Evolutionary conservation across 805 yeast species (phyloP), one percentile per base, ranked within the genome.

Genomic region (Sugiyamaella qingdaonensis): DNA sequence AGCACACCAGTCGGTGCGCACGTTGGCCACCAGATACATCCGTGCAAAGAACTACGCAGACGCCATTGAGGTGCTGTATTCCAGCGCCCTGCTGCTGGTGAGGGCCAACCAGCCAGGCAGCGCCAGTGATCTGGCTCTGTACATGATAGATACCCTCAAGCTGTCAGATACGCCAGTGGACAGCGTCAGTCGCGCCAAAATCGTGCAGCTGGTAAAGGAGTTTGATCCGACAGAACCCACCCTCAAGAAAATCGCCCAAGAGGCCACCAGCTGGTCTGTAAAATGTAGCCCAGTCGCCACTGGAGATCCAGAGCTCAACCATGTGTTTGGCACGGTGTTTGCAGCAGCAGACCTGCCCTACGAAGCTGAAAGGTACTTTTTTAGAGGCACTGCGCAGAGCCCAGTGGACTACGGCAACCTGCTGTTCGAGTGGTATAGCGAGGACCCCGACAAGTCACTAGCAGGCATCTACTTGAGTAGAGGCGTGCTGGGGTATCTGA

Each of bases 1-100:
- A 67, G 98, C 98, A 0, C 97, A 92, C 67, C 98, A 94, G 69
- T 91, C 96, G 0, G 77, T 94, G 49, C 76, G 97, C 64, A 89
- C 98, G 4, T 86, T 92, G 51, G 87, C 88, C 41, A 90, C 90
- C 60, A 77, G 99, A 65, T 86, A 87, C 64, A 85, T 86, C 42
- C 81, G 87, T 58, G 66, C 82, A 21, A 81, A 81, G 55, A 81
- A 85, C 54, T 88, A 78, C 66, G 72, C 70, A 2, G 84, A 85
- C 37, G 96, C 97, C 9, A 76, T 81, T 49, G 90, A 86, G 47
- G 71, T 90, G 53, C 75, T 92, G 32, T 80, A 81, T 61, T 82
- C 82, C 59, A 91, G 92, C 41, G 78, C 95, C 0, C 72, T 80
- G 55, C 80, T 84, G 18, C 76, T 92, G 52, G 73, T 88, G 41